Evolutionary conservation across 805 yeast species (phyloP).

Genomic region (Danielia reshetovae): DNA sequence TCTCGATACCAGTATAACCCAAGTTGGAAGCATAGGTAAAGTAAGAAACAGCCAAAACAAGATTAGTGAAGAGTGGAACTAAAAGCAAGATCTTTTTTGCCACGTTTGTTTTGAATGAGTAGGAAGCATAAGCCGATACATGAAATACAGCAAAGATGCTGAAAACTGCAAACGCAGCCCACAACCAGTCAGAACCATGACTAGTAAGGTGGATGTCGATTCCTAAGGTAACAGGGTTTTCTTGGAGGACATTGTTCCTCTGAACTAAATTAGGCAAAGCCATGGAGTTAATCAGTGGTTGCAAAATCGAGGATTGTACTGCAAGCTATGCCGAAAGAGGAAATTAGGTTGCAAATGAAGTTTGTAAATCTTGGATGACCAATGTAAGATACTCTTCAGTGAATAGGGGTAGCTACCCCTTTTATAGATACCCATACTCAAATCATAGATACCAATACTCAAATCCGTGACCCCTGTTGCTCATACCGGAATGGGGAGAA

Average conservation of each 20-base stretch:
- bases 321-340: neutral
- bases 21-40: conserved; percentile 56
- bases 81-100: conserved; percentile 33
- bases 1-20: conserved; percentile 47
- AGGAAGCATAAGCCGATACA: conserved; percentile 21
- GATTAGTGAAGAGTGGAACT: conserved; percentile 40
- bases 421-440: too few relatives aligned
- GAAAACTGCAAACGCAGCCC: conserved; percentile 56
- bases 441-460: too few relatives aligned
- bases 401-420: neutral
- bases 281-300: neutral
- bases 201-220: conserved; percentile 50
- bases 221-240: conserved; percentile 37
- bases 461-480: too few relatives aligned
- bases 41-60: conserved; percentile 45
- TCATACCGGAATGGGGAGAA: too few relatives aligned
- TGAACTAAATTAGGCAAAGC: neutral
- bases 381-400: too few relatives aligned
- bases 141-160: conserved; percentile 32
- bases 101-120: conserved; percentile 20
- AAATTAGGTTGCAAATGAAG: too few relatives aligned
- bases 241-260: conserved; percentile 34
- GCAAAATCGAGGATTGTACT: neutral
- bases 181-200: conserved; percentile 65
- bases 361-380: too few relatives aligned